Percentiles rank a stretch among this genome's conserved stretches.
These are phyloP conservation scores for Bretziella fagacearum DNA, from an alignment of 2,329 filamentous ascomycete genomes.

Conservation along the genomic window DNA sequence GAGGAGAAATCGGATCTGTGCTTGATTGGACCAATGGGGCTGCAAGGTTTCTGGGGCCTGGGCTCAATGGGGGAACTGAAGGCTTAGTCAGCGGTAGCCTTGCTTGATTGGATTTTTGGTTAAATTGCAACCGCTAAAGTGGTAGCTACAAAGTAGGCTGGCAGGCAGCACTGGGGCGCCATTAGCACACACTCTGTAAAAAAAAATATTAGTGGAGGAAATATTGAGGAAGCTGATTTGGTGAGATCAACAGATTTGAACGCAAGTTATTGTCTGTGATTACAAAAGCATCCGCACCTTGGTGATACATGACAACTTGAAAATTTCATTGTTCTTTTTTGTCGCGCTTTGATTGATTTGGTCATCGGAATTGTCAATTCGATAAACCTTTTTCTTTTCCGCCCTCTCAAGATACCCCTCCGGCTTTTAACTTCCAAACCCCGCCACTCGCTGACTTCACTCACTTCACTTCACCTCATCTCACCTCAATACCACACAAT, in stretches of 20 bases:
- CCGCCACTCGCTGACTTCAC: neutral
- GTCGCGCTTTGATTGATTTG: too few relatives aligned
- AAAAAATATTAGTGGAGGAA: neutral
- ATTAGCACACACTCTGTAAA: neutral
- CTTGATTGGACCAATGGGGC: conserved; percentile 8
- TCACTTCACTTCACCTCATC: neutral
- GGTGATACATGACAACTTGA: too few relatives aligned
- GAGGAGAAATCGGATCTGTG: conserved; percentile 13
- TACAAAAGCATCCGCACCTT: too few relatives aligned
- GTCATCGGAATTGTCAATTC: too few relatives aligned
- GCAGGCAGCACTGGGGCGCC: neutral
- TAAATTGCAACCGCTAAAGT: neutral
- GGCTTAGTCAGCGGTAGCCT: neutral
- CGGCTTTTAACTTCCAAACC: neutral
- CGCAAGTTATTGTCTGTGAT: neutral
- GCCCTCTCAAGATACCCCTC: neutral
- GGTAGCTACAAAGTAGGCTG: neutral
- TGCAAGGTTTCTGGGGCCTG: neutral
- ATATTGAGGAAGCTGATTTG: neutral
- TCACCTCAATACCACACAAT: conserved; percentile 3
- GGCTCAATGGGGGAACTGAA: neutral
- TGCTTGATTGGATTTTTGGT: neutral
- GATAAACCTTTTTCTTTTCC: too few relatives aligned
- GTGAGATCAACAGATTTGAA: neutral
- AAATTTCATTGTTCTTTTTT: too few relatives aligned